Evolutionary conservation across 1,284 basidiomycete genomes (phyloP).

Genomic region (Apiotrichum domesticum): DNA sequence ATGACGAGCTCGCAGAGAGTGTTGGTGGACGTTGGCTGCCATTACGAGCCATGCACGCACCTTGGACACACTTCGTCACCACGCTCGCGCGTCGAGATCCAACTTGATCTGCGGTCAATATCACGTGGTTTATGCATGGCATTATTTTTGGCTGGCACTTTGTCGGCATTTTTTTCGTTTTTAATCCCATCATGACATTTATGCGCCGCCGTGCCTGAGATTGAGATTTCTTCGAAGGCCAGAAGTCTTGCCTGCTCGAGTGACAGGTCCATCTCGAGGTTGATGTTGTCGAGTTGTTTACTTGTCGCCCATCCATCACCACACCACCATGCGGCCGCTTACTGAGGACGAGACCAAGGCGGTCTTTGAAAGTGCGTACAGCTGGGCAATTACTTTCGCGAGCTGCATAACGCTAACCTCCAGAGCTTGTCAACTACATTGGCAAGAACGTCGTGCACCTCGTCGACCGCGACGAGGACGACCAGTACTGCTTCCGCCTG

Average conservation of each 20-base stretch:
- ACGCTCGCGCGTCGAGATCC: not conserved
- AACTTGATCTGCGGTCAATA: not conserved
- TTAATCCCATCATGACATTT: not conserved
- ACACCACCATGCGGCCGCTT: slow-evolving; percentile 42
- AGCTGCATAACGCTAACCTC: not conserved
- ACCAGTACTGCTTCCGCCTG: slow-evolving; percentile 73
- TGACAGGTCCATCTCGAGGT: too few relatives aligned
- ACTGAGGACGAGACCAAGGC: slow-evolving; percentile 50
- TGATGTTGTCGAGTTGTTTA: too few relatives aligned
- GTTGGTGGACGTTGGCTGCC: too few relatives aligned
- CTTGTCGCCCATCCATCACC: too few relatives aligned
- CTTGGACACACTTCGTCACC: slow-evolving; percentile 3
- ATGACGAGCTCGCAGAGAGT: not conserved
- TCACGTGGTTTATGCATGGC: slow-evolving; percentile 9
- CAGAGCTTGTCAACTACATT: slow-evolving; percentile 50
- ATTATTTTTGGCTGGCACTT: slow-evolving; percentile 5
- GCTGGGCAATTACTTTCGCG: not conserved
- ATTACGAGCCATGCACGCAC: too few relatives aligned
- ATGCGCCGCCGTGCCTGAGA: too few relatives aligned
- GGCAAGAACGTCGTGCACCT: slow-evolving; percentile 50
- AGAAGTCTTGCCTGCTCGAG: too few relatives aligned
- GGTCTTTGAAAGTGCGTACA: slow-evolving; percentile 47
- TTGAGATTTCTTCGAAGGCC: too few relatives aligned
- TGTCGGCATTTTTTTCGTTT: not conserved
- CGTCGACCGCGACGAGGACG: slow-evolving; percentile 48